Evolutionary conservation across 1,284 basidiomycete genomes (phyloP), one percentile per base, ranked within the genome.

Genomic region (Ustilago tritici): DNA sequence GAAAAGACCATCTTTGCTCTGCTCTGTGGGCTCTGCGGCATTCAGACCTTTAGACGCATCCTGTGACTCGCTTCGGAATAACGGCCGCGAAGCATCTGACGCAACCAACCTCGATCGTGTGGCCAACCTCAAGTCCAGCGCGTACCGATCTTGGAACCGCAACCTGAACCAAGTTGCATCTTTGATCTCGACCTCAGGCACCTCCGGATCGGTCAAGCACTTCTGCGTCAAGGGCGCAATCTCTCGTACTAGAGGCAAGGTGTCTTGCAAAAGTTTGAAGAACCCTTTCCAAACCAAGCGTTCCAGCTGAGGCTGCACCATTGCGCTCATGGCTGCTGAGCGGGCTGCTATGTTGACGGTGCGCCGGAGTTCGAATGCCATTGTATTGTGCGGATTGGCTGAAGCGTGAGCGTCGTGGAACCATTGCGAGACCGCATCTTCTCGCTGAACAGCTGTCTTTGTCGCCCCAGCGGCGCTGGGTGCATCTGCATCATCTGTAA

Each of bases 151-250:
- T 81, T 92, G 89, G 74, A 92, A 92, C 54, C 92, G 86, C 38
- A 94, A 85, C 59, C 93, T 88, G 87, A 92, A 93, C 93, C 93
- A 94, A 6, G 92, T 92, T 43, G 91, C 91, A 4, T 91, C 89
- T 85, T 93, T 93, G 7, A 92, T 89, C 83, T 92, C 91, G 12
- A 90, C 90, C 75, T 92, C 91, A 36, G 75, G 72, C 36, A 65
- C 54, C 19, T 66, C 65, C 1, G 76, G 62, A 84, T 87, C 40
- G 82, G 86, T n/a, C 87, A 88, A 64, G 82, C 85, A 61, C 71
- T 71, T 87, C 83, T 47, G 88, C 23, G 89, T 87, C 50, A 93
- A 90, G 11, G 88, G 89, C 70, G 92, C 91, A 11, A 94, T 87
- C 79, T 91, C 91, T 2, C 90, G 89, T 6, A 91, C 91, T 56